Percentiles rank a stretch among this genome's conserved stretches.
These are phyloP conservation scores for Emergomyces orientalis DNA, from an alignment of 2,329 filamentous ascomycete genomes.

Conservation along the genomic window DNA sequence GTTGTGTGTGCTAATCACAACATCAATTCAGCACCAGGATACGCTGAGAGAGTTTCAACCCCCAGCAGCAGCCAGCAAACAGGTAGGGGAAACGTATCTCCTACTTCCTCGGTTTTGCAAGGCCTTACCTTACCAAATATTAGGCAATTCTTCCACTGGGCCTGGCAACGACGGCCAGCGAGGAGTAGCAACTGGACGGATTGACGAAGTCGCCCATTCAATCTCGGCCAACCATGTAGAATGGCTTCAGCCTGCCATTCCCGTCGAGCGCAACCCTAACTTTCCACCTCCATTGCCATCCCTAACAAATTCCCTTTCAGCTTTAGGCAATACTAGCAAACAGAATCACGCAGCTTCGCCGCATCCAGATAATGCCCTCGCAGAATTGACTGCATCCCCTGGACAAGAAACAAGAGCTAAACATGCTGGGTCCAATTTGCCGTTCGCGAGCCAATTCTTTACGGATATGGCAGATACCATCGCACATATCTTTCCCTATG, in stretches of 20 bases:
- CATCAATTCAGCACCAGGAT: not conserved
- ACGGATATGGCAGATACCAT: conserved; percentile 20
- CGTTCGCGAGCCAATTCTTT: conserved; percentile 20
- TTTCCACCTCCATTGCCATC: not conserved
- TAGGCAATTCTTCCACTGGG: not conserved
- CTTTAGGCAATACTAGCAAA: not conserved
- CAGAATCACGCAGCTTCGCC: not conserved
- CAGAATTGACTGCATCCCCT: not conserved
- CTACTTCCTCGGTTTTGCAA: not conserved
- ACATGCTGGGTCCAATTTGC: not conserved
- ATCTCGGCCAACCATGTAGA: not conserved
- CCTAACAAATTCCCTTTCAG: not conserved
- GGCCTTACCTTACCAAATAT: not conserved
- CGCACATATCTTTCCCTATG: conserved; percentile 19
- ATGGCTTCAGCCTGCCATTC: conserved; percentile 12
- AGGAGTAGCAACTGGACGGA: not conserved
- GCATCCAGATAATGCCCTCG: not conserved
- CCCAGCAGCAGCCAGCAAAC: not conserved
- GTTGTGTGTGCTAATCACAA: not conserved
- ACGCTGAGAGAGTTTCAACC: not conserved
- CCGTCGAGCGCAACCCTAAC: not conserved
- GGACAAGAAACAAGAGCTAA: not conserved
- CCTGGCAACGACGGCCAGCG: not conserved
- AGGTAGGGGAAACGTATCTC: not conserved
- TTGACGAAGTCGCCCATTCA: not conserved